Percentiles rank a stretch among this genome's conserved stretches.
Conservation (phyloP, 192 early-diverging fungal species). For the Coemansia sp. region DNA sequence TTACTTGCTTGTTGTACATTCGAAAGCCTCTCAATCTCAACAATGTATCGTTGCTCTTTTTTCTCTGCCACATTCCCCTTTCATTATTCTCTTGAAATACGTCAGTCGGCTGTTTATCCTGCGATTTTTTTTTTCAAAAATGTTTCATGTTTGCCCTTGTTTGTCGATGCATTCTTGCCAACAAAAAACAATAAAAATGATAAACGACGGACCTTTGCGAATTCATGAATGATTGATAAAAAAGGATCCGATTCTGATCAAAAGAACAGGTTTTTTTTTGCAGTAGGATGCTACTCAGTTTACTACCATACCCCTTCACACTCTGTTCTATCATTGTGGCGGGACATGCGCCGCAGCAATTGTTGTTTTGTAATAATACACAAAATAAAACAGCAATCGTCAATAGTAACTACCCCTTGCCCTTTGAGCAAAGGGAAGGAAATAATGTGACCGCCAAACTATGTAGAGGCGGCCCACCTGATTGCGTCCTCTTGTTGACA, state of each 20-base stretch:
- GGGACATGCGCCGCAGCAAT: not conserved
- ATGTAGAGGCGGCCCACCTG: not conserved
- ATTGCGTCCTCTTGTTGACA: not conserved
- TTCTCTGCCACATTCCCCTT: not conserved
- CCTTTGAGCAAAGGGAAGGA: not conserved
- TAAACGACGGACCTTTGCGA: not conserved
- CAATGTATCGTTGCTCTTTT: constrained; percentile 3
- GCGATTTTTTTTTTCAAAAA: not conserved
- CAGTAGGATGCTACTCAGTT: not conserved
- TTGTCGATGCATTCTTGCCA: not conserved
- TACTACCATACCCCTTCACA: not conserved
- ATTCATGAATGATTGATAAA: not conserved
- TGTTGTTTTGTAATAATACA: not conserved
- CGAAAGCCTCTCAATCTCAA: not conserved
- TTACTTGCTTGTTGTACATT: not conserved
- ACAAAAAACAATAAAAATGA: not conserved
- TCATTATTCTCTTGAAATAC: not conserved
- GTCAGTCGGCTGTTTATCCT: not conserved
- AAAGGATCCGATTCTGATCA: not conserved
- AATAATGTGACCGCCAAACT: not conserved
- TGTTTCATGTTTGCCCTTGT: constrained; percentile 3
- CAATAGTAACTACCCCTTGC: not conserved
- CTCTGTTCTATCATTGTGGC: not conserved
- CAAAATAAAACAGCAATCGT: not conserved
- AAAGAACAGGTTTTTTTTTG: not conserved